Conservation (phyloP, 371 early-diverging fungal species). For the Cokeromyces recurvatus region DNA sequence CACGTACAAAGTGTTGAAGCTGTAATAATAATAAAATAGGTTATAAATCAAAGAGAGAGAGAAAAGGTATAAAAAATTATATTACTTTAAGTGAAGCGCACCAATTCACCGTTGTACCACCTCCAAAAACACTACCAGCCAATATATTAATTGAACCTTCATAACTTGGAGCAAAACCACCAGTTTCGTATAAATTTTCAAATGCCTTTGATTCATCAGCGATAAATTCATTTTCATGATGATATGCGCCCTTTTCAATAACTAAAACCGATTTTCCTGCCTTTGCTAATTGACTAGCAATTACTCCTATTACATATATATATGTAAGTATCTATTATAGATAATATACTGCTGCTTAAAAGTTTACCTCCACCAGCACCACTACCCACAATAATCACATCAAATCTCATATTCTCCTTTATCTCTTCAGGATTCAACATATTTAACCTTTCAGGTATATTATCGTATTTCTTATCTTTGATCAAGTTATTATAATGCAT, state of each 20-base stretch:
- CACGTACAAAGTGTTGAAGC: conserved; percentile 58
- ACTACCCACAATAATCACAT: conserved; percentile 71
- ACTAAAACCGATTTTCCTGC: conserved; percentile 71
- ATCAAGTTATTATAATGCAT: conserved; percentile 15
- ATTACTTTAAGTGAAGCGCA: conserved; percentile 62
- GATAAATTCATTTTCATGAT: conserved; percentile 48
- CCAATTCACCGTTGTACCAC: conserved; percentile 69
- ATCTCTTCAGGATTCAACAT: conserved; percentile 14
- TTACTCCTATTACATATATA: conserved; percentile 44
- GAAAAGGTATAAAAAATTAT: neutral
- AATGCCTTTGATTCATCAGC: conserved; percentile 44
- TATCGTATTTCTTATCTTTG: conserved; percentile 12
- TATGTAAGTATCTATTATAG: neutral
- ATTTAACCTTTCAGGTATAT: conserved; percentile 4
- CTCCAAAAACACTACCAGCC: conserved; percentile 67
- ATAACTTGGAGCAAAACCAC: conserved; percentile 30
- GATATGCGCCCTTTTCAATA: conserved; percentile 67
- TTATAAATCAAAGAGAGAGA: neutral
- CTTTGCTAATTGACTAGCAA: conserved; percentile 65
- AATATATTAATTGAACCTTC: conserved; percentile 50
- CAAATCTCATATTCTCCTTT: conserved; percentile 36
- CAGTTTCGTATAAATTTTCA: conserved; percentile 47
- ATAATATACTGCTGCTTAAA: too few relatives aligned
- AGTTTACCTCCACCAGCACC: conserved; percentile 74
- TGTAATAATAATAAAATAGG: conserved; percentile 4